Evolutionary conservation across 2,329 filamentous ascomycete genomes (phyloP).

Genomic region (Curvularia lunata): DNA sequence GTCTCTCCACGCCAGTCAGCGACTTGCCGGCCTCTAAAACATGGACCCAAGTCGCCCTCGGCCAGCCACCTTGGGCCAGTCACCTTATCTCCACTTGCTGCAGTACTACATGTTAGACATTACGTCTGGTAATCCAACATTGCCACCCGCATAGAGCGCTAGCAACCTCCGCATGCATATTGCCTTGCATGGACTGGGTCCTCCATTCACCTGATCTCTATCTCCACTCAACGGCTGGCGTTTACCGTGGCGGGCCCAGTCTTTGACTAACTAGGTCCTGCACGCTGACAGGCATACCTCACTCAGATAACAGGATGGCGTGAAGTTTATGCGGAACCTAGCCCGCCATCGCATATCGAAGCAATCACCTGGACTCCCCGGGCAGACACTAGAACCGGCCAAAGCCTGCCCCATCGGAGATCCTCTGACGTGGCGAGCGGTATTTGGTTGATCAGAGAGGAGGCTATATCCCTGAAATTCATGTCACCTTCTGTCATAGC

Average conservation of each 20-base stretch:
- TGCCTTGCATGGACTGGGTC: constrained; percentile 46
- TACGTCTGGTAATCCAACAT: constrained; percentile 47
- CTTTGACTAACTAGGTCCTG: constrained; percentile 49
- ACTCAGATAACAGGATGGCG: constrained; percentile 51
- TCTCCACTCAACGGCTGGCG: constrained; percentile 49
- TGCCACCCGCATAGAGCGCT: constrained; percentile 44
- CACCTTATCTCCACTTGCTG: constrained; percentile 56
- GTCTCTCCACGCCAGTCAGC: constrained; percentile 42
- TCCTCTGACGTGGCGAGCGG: constrained; percentile 60
- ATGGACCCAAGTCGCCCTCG: constrained; percentile 44
- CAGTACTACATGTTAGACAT: constrained; percentile 45
- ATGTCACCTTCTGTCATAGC: constrained; percentile 49
- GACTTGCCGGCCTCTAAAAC: constrained; percentile 34
- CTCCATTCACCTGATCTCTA: constrained; percentile 50
- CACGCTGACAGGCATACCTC: constrained; percentile 52
- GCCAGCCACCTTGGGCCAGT: constrained; percentile 56
- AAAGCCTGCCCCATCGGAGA: constrained; percentile 57
- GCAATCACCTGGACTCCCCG: constrained; percentile 52
- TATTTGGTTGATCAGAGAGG: constrained; percentile 53
- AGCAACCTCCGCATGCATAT: constrained; percentile 47
- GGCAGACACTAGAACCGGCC: constrained; percentile 55
- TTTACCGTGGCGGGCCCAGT: constrained; percentile 50
- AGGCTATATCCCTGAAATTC: constrained; percentile 48
- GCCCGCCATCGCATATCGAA: constrained; percentile 53
- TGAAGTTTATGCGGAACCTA: constrained; percentile 53